phyloP scores from a whole-genome alignment of 495 filamentous ascomycete genomes.

The Aspergillus panamensis region DNA sequence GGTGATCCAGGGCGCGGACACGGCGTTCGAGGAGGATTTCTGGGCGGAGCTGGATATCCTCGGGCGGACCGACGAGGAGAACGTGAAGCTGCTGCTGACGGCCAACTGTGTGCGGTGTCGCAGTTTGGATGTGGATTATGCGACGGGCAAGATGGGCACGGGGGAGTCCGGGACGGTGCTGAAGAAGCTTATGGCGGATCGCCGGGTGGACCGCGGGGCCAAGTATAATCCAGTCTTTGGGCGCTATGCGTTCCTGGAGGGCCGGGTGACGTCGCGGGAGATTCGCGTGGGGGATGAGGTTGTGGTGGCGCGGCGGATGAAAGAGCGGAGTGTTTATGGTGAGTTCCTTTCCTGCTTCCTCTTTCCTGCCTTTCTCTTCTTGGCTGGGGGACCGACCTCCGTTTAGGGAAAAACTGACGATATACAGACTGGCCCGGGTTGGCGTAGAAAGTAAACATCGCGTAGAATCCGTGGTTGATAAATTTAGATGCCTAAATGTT shows the following conservation, averaged over 20 bases:
- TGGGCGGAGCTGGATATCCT: slow-evolving; percentile 64
- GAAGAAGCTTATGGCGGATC: slow-evolving; percentile 74
- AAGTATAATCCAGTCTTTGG: slow-evolving; percentile 83
- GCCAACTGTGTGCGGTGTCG: slow-evolving; percentile 79
- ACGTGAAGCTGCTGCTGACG: slow-evolving; percentile 54
- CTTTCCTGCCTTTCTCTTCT: background rate
- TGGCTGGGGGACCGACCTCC: background rate
- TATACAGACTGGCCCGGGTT: slow-evolving; percentile 33
- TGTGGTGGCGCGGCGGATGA: slow-evolving; percentile 52
- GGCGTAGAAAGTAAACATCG: slow-evolving; percentile 8
- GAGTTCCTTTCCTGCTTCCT: slow-evolving; percentile 31
- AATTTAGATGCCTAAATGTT: slow-evolving; percentile 6
- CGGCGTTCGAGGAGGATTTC: slow-evolving; percentile 79
- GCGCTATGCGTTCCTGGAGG: slow-evolving; percentile 66
- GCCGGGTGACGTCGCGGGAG: slow-evolving; percentile 23
- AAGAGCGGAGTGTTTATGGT: slow-evolving; percentile 61
- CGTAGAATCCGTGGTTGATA: background rate
- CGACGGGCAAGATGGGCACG: slow-evolving; percentile 61
- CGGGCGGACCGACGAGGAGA: slow-evolving; percentile 2
- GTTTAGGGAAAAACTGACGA: slow-evolving; percentile 15
- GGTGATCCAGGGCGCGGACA: slow-evolving; percentile 58
- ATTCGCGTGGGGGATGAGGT: slow-evolving; percentile 72
- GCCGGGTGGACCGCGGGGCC: slow-evolving; percentile 68
- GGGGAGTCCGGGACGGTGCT: slow-evolving; percentile 65
- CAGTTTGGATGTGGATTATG: slow-evolving; percentile 80